phyloP scores from a whole-genome alignment of 441 rosid species.

The Biscutella auriculata region DNA sequence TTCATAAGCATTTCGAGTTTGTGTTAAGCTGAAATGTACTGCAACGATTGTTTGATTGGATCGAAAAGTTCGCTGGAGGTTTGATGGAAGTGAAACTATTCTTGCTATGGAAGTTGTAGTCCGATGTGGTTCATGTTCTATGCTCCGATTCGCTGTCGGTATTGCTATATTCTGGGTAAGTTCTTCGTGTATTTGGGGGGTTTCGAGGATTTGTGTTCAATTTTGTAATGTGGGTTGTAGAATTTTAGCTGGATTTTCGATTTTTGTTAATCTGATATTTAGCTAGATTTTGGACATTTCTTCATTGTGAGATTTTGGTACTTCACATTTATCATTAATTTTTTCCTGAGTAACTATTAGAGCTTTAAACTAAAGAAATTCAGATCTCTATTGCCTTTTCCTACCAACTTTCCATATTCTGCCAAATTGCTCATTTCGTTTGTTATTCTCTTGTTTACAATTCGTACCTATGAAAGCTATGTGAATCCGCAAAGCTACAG shows the following conservation, averaged over 20 bases:
- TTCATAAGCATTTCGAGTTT: slow-evolving; percentile 1
- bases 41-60: background rate
- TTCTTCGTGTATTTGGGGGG: slow-evolving; percentile 15
- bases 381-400: slow-evolving; percentile 11
- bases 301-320: background rate
- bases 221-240: slow-evolving; percentile 6
- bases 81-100: slow-evolving; percentile 57
- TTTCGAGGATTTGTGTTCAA: background rate
- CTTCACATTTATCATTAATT: background rate
- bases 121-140: slow-evolving; percentile 27
- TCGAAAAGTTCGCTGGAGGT: slow-evolving; percentile 30
- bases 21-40: slow-evolving; percentile 6
- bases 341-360: background rate
- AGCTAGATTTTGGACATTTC: background rate
- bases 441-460: background rate
- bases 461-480: background rate
- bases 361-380: background rate
- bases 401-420: slow-evolving; percentile 4
- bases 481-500: background rate
- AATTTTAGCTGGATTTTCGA: background rate
- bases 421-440: background rate
- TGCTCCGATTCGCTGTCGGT: slow-evolving; percentile 28
- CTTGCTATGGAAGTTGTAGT: slow-evolving; percentile 62
- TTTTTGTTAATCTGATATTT: background rate
- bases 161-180: slow-evolving; percentile 44